Evolutionary conservation across 176 grass and related monocot species (phyloP), one percentile per base, ranked within the genome.

Genomic region (Lolium rigidum): DNA sequence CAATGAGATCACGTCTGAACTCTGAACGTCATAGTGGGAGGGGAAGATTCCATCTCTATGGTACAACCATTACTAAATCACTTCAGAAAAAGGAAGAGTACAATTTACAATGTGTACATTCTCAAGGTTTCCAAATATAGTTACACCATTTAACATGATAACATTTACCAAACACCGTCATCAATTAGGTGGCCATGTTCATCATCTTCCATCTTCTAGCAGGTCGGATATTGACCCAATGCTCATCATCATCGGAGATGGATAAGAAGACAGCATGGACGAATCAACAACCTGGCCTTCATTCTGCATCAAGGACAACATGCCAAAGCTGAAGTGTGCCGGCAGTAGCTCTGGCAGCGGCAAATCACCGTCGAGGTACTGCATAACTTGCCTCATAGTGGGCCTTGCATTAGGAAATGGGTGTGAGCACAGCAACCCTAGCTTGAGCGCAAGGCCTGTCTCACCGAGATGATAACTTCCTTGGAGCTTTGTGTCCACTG

Each of bases 361-460:
- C 50, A 28, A 21, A 6, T 87, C 50, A 0, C 79, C 70, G 8
- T 82, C 50, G 3, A 87, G 86, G 50, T 82, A 87, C 49, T 87
- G 79, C 68, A 82, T n/a, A 5, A 76, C 62, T 8, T 83, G 86
- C n/a, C 73, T 38, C 86, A 83, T 83, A 26, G 1, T 83, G 12
- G 86, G 80, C 63, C 80, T 88, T 24, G 8, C 61, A 15, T 9
- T 44, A 17, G 62, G 38, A 68, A 57, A 50, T 0, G 86, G 80
- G 41, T 88, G 72, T 1, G 86, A 88, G 52, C 86, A 88, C 25
- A 83, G 1, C 24, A 88, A 2, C 10, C 85, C 85, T 0, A 87
- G 69, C 46, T 55, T 65, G 0, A 87, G n/a, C 18, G 15, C 78
- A 9, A 87, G 28, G 44, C 56, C 20, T n/a, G 81, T 81, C 39